phyloP scores from a whole-genome alignment of 495 filamentous ascomycete genomes.

The Neurospora discreta region DNA sequence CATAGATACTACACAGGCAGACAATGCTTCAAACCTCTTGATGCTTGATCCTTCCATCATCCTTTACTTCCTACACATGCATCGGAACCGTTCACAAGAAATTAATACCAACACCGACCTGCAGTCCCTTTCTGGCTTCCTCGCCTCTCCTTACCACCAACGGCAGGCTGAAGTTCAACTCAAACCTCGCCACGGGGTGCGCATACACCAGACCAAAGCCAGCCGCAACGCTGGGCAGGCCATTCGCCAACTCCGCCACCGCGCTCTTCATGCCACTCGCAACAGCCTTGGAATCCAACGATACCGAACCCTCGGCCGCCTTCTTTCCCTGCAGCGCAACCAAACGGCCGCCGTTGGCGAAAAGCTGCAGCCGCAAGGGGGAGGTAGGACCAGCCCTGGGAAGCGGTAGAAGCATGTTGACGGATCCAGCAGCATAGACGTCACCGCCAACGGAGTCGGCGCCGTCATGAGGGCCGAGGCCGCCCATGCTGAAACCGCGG shows the following conservation, averaged over 20 bases:
- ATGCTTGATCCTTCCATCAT: background rate
- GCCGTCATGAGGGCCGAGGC: constrained; percentile 80
- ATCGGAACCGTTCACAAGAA: constrained; percentile 51
- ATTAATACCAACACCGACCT: constrained; percentile 87
- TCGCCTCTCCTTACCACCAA: constrained; percentile 71
- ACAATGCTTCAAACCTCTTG: background rate
- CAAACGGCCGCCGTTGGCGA: constrained; percentile 80
- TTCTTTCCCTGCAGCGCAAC: constrained; percentile 55
- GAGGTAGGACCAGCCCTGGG: constrained; percentile 66
- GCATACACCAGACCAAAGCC: constrained; percentile 90
- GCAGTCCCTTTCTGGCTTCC: constrained; percentile 78
- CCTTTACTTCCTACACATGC: background rate
- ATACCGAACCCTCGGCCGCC: constrained; percentile 12
- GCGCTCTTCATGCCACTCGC: constrained; percentile 42
- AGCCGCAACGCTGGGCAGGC: constrained; percentile 73
- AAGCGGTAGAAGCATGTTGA: constrained; percentile 73
- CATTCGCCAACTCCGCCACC: constrained; percentile 55
- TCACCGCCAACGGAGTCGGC: constrained; percentile 81
- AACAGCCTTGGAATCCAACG: constrained; percentile 28
- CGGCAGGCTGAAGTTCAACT: constrained; percentile 88
- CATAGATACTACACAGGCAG: background rate
- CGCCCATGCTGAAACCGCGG: constrained; percentile 80
- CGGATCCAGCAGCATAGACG: constrained; percentile 76
- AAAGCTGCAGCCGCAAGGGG: constrained; percentile 80
- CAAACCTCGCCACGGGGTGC: constrained; percentile 81